Evolutionary conservation across 306 rosid species (phyloP), one percentile per base, ranked within the genome.

Genomic region (Castanea sativa): DNA sequence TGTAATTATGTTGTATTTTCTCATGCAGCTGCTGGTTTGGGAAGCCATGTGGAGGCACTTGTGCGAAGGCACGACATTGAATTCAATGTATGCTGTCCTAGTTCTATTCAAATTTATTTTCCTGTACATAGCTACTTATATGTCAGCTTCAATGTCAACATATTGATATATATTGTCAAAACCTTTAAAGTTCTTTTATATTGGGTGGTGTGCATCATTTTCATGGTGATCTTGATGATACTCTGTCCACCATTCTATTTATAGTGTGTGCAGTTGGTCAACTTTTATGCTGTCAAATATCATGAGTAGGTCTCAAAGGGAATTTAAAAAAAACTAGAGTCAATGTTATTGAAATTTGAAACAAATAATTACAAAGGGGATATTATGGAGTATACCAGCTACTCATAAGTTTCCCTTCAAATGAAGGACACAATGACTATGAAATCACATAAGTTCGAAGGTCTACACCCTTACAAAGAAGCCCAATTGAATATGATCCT

Each of bases 31-130:
- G 92, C 95, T 87, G 98, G 98, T 76, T 82, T 93, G 90, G 98
- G 98, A 82, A 91, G 88, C 84, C 91, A 93, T 79, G 97, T 93
- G 29, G 98, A 93, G 87, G 97, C 97, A 59, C 98, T 93, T 78
- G 92, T 87, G 77, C 92, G 98, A 80, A 90, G 84, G 79, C 98
- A 93, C 55, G 97, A 91, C 30, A 80, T 88, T 65, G 98, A 93
- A 79, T 94, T 94, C 84, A 92, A 90, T 76, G 98, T 92, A 92
- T 75, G 93, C 73, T 59, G 25, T 60, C 73, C 61, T 70, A 49
- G 79, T 78, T 72, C 69, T 43, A 35, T 60, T 23, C 69, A 58
- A 21, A 64, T 89, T 7, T 76, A 3, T 11, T 5, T 75, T 65
- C 10, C 43, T 49, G 43, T 41, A 32, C 2, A 30, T 18, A 6